Evolutionary conservation across 192 early-diverging fungal genomes (phyloP).

Genomic region (Coemansia sp.): DNA sequence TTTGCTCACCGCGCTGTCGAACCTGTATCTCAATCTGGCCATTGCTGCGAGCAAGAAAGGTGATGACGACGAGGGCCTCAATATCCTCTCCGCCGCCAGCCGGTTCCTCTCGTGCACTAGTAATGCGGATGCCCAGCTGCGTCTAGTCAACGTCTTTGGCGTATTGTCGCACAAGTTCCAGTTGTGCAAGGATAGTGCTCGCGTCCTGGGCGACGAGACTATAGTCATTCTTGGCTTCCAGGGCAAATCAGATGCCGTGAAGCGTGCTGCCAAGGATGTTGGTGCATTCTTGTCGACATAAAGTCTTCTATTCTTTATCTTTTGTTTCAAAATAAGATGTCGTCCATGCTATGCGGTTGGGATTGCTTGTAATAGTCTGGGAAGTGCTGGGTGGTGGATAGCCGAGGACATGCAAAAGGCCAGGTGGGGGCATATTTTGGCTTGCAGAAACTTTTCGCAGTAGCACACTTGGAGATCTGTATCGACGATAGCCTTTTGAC

Average conservation of each 20-base stretch:
- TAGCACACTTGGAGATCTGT: constrained; percentile 32
- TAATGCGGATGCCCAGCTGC: constrained; percentile 43
- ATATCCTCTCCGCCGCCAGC: constrained; percentile 32
- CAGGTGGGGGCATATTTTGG: constrained; percentile 32
- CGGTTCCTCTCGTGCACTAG: constrained; percentile 29
- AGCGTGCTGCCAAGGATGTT: constrained; percentile 30
- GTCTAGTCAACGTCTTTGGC: constrained; percentile 47
- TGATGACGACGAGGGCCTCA: constrained; percentile 45
- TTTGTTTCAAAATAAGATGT: too few species aligned
- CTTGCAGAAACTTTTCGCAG: constrained; percentile 20
- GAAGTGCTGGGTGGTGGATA: constrained; percentile 39
- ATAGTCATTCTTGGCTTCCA: constrained; percentile 45
- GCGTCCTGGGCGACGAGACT: constrained; percentile 44
- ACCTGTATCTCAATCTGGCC: constrained; percentile 37
- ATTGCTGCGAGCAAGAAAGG: constrained; percentile 20
- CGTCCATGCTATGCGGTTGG: background rate
- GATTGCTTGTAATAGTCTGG: constrained; percentile 17
- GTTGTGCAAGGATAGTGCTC: constrained; percentile 54
- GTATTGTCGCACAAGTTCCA: constrained; percentile 45
- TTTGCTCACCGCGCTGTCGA: constrained; percentile 34
- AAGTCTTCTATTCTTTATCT: background rate
- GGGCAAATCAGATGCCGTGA: constrained; percentile 32
- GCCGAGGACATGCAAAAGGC: constrained; percentile 24
- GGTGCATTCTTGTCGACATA: constrained; percentile 26
- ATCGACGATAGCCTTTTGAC: constrained; percentile 24